Base-by-base conservation (phyloP, 805 yeast species). In the Myxozyma melibiosi region DNA sequence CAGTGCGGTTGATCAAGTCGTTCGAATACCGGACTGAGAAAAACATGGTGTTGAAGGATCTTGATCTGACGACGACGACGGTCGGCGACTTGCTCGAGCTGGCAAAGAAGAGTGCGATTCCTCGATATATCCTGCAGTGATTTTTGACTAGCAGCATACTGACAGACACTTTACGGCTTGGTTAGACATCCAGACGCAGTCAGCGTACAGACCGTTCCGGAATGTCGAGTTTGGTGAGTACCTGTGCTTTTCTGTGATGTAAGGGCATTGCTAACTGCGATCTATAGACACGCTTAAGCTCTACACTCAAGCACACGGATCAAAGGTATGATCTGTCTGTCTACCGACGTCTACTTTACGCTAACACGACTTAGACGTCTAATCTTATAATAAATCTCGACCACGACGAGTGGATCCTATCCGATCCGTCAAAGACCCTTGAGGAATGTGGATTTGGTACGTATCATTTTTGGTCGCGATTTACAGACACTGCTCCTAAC, bases 261-360 rank as follows among this genome's bases (percentile, higher is more conserved):
- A n/a, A n/a, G n/a, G n/a, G n/a, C 16, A 13, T 24, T 28, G 16
- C 34, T 47, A 34, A 51, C 45, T 22, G 9, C 2, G 13, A 4
- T 5, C 8, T 13, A 3, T n/a, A 56, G 63, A 59, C 30, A 55
- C 64, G 11, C 4, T 92, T 55, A 94, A 94, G 71, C 79, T 94
- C 5, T 94, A 94, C 73, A 87, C 96, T 28, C 90, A 90, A 69
- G 98, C 99, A 0, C 98, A 92, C 71, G 94, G 95, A 11, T 81
- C 96, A 30, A 94, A 94, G 57, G 63, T 57, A 28, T n/a, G n/a
- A 13, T 7, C 35, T 22, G 8, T 45, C 14, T 7, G 11, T 25
- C 3, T 3, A 22, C 28, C 24, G 37, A 39, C 20, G 9, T 9
- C 13, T 20, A n/a, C 13, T 24, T 5, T 8, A 4, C 20, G 13